Percentiles rank a stretch among this genome's conserved stretches.
These are phyloP conservation scores for Solanum peruvianum DNA, from an alignment of 257 asterid species.

Conservation along the genomic window DNA sequence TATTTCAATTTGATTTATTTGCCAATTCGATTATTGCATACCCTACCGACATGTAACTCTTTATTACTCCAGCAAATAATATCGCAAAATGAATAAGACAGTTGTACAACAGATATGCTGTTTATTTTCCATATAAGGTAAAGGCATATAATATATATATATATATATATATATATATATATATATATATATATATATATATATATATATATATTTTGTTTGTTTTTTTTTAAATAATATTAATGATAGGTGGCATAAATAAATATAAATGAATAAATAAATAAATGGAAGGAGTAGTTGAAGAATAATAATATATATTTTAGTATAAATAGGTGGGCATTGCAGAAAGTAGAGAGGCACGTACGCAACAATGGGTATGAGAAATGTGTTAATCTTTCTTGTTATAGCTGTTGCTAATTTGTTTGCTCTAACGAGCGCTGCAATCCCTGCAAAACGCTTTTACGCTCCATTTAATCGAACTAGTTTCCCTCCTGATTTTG, in stretches of 20 bases:
- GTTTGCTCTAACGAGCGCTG: neutral
- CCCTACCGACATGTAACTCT: neutral
- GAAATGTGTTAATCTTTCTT: neutral
- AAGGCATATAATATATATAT: too few species aligned
- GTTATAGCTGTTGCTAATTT: neutral
- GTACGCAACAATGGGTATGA: neutral
- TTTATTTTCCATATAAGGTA: too few species aligned
- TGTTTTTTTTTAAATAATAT: neutral
- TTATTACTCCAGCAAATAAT: neutral
- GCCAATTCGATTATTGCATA: too few species aligned
- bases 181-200: too few species aligned
- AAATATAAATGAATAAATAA: neutral
- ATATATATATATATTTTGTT: too few species aligned
- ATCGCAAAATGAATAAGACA: neutral
- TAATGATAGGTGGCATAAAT: neutral
- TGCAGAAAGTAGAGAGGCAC: neutral
- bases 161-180: too few species aligned
- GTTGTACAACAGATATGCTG: neutral
- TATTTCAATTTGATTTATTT: too few species aligned
- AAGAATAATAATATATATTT: too few species aligned
- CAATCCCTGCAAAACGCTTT: neutral
- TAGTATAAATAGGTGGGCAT: neutral
- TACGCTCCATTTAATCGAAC: slow-evolving; percentile 1
- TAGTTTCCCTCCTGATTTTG: slow-evolving; percentile 6
- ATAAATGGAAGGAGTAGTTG: too few species aligned